Conservation (phyloP, 345 rosid genomes). For the Gossypium stocksii region DNA sequence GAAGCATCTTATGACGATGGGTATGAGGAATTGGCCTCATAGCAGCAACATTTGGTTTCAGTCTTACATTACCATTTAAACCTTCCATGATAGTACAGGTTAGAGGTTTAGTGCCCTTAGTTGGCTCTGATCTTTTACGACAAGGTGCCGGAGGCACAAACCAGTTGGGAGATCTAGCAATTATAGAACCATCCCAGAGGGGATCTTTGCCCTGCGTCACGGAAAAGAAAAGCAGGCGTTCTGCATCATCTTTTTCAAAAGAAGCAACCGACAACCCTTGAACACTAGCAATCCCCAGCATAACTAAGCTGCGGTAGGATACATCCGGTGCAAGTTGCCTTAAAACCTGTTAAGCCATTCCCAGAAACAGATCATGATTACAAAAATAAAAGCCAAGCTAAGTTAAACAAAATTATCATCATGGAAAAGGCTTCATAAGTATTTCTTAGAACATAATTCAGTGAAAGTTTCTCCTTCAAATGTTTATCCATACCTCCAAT, state of each 20-base stretch:
- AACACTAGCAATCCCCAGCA: constrained; percentile 91
- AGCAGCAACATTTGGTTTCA: constrained; percentile 56
- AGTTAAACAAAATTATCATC: not conserved
- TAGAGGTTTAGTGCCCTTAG: constrained; percentile 44
- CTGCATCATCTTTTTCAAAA: constrained; percentile 92
- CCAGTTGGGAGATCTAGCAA: constrained; percentile 63
- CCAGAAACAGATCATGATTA: constrained; percentile 9
- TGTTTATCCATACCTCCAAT: not conserved
- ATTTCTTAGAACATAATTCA: not conserved
- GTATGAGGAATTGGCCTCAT: constrained; percentile 93
- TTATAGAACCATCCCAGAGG: constrained; percentile 25
- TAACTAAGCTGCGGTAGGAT: constrained; percentile 81
- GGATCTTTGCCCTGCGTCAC: constrained; percentile 40
- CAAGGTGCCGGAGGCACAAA: constrained; percentile 76
- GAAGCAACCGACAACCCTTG: constrained; percentile 96
- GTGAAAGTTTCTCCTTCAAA: not conserved
- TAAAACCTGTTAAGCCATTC: constrained; percentile 54
- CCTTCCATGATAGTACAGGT: constrained; percentile 27
- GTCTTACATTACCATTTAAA: constrained; percentile 51
- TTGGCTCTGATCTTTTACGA: constrained; percentile 57
- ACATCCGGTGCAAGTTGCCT: constrained; percentile 94
- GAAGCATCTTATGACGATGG: constrained; percentile 69
- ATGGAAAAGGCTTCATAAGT: not conserved
- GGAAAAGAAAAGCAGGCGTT: constrained; percentile 85
- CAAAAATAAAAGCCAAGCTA: not conserved